Evolutionary conservation across 1,284 basidiomycete genomes (phyloP).

Genomic region (Entoloma clypeatum): DNA sequence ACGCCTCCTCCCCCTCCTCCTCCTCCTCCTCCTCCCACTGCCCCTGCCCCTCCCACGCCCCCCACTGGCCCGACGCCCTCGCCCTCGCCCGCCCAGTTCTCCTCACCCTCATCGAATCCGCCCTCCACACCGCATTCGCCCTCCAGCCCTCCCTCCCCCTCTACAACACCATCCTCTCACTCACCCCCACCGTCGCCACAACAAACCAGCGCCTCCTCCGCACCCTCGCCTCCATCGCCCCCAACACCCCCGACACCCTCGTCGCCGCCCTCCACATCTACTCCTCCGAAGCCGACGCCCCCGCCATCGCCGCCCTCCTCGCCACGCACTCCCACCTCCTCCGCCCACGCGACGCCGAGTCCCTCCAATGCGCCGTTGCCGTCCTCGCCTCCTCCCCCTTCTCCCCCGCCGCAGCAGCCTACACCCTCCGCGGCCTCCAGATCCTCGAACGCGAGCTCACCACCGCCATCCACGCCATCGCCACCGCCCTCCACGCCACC

Average conservation of each 20-base stretch:
- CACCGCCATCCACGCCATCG: slow-evolving; percentile 41
- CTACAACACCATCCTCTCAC: slow-evolving; percentile 38
- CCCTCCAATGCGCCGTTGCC: slow-evolving; percentile 43
- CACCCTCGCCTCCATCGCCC: slow-evolving; percentile 38
- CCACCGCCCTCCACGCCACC: slow-evolving; percentile 35
- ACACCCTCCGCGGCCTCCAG: slow-evolving; percentile 33
- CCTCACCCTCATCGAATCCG: slow-evolving; percentile 40
- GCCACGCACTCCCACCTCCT: slow-evolving; percentile 47
- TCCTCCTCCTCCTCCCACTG: slow-evolving; percentile 18
- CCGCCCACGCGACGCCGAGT: slow-evolving; percentile 47
- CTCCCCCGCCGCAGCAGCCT: slow-evolving; percentile 9
- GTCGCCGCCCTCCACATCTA: slow-evolving; percentile 52
- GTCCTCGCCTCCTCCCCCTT: slow-evolving; percentile 30
- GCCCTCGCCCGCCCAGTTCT: slow-evolving; percentile 39
- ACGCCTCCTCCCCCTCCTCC: slow-evolving; percentile 20
- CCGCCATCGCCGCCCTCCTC: slow-evolving; percentile 40
- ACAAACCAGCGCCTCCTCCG: slow-evolving; percentile 34
- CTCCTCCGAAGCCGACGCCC: slow-evolving; percentile 31
- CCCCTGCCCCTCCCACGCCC: slow-evolving; percentile 35
- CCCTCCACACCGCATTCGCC: slow-evolving; percentile 45
- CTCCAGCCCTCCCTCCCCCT: slow-evolving; percentile 44
- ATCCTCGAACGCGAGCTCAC: slow-evolving; percentile 51
- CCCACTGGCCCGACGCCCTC: slow-evolving; percentile 48
- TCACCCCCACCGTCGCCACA: slow-evolving; percentile 31
- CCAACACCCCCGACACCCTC: slow-evolving; percentile 47